Percentiles rank a stretch among this genome's conserved stretches.
Conservation (phyloP, 2,329 filamentous ascomycete species). For the Nigrograna mackinnonii region DNA sequence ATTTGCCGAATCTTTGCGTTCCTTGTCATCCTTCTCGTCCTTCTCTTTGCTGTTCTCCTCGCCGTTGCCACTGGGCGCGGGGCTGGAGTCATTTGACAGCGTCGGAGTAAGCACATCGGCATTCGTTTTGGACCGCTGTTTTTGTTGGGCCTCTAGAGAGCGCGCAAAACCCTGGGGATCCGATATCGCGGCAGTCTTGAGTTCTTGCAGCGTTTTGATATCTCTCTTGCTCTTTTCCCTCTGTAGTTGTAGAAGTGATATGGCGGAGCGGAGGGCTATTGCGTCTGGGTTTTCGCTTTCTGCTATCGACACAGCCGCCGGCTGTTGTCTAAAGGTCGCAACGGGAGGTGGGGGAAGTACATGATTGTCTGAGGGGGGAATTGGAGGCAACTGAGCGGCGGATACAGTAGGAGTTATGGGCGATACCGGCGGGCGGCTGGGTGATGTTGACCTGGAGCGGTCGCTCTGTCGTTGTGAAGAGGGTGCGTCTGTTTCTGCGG, state of each 20-base stretch:
- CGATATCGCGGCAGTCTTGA: slow-evolving; percentile 71
- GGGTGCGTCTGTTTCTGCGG: slow-evolving; percentile 18
- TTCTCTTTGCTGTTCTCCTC: slow-evolving; percentile 13
- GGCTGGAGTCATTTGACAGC: slow-evolving; percentile 41
- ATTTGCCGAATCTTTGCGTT: slow-evolving; percentile 32
- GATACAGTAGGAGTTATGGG: slow-evolving; percentile 44
- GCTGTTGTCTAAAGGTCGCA: slow-evolving; percentile 45
- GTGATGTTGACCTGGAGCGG: slow-evolving; percentile 34
- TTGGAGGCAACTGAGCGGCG: slow-evolving; percentile 37
- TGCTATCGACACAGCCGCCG: slow-evolving; percentile 49
- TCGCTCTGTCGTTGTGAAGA: slow-evolving; percentile 13
- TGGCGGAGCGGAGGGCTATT: slow-evolving; percentile 81
- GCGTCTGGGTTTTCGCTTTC: slow-evolving; percentile 75
- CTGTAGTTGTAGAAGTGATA: slow-evolving; percentile 86
- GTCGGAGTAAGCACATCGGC: slow-evolving; percentile 41
- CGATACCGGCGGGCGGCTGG: slow-evolving; percentile 42
- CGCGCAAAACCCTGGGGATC: slow-evolving; percentile 73
- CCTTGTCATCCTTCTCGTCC: slow-evolving; percentile 14
- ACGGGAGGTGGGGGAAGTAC: slow-evolving; percentile 26
- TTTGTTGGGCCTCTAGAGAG: slow-evolving; percentile 66
- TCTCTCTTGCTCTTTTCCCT: slow-evolving; percentile 76
- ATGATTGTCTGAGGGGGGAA: slow-evolving; percentile 28
- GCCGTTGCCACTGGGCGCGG: slow-evolving; percentile 23
- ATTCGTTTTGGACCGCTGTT: slow-evolving; percentile 31
- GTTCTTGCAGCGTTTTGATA: slow-evolving; percentile 68